Evolutionary conservation across 768 basidiomycete species (phyloP).

Genomic region (Agaricus blazei): DNA sequence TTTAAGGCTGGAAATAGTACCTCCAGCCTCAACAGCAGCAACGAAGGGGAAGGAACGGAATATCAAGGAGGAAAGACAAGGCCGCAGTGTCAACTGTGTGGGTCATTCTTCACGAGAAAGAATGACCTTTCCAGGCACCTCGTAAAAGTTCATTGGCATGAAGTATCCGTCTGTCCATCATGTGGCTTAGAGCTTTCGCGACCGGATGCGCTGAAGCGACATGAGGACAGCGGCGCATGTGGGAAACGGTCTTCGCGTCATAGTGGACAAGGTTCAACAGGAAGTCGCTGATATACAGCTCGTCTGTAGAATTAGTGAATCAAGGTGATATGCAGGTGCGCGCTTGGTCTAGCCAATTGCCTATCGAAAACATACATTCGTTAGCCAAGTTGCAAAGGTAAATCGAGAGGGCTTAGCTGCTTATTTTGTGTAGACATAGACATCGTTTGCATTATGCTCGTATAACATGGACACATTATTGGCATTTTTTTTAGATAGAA

Average conservation of each 20-base stretch:
- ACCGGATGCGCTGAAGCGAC: constrained; percentile 22
- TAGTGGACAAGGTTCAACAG: background rate
- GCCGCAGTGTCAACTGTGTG: background rate
- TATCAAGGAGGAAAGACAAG: background rate
- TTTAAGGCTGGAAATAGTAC: background rate
- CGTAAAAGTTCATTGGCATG: constrained; percentile 6
- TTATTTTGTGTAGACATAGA: background rate
- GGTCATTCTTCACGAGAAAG: constrained; percentile 13
- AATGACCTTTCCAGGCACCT: constrained; percentile 14
- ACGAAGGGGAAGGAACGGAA: background rate
- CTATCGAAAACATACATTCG: background rate
- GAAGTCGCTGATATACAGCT: background rate
- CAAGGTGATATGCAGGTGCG: background rate
- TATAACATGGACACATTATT: background rate
- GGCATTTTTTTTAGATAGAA: background rate
- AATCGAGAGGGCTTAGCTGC: constrained; percentile 6
- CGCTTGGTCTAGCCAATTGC: background rate
- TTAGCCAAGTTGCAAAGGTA: background rate
- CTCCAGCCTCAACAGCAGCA: background rate
- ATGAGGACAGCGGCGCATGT: constrained; percentile 20
- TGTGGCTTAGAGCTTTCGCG: constrained; percentile 17
- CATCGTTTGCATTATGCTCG: background rate
- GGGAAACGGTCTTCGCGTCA: constrained; percentile 16
- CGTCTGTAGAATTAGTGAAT: background rate
- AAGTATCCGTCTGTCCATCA: background rate